Evolutionary conservation across 768 basidiomycete genomes (phyloP), one percentile per base, ranked within the genome.

Genomic region (Leucocoprinus leucothites): DNA sequence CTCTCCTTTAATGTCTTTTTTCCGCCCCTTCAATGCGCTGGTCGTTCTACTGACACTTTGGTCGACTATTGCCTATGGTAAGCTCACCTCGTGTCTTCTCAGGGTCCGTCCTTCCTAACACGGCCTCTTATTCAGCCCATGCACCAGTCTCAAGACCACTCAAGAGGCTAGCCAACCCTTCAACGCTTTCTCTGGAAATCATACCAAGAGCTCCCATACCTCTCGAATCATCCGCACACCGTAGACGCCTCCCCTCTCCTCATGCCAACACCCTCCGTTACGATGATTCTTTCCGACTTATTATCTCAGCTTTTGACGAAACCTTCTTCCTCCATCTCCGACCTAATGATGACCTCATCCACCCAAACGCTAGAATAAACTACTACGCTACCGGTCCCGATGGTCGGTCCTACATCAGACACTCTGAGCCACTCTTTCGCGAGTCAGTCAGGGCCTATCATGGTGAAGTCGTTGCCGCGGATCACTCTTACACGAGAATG

Each of bases 301-400:
- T 80, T 25, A 70, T 91, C 48, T 76, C 83, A 41, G 86, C 84
- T 9, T 87, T 86, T 61, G 77, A 78, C 59, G 78, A 87, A 40
- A 79, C 75, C 24, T 87, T 84, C 64, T 74, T 86, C 64, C 77
- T 94, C 43, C 87, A 92, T 63, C 75, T 94, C 47, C 81, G 81
- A 16, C 91, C 91, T 7, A 91, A 90, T 64, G 81, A 87, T 59
- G 74, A 89, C 59, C 82, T 94, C 58, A 74, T 93, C 48, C 89
- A 92, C 64, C 85, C 90, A 41, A 81, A 86, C 50, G 91, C 91
- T 1, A 82, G 85, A 40, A 77, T 91, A 54, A 82, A 79, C 49
- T 86, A 86, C 69, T 84, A 82, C 66, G 70, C 73, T n/a, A 75
- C 73, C 19, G 67, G 66, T 7, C 64, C 81, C 14, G 75, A 81